Base-by-base conservation (phyloP, 2,329 filamentous ascomycete species). In the Cordyceps tenuipes region DNA sequence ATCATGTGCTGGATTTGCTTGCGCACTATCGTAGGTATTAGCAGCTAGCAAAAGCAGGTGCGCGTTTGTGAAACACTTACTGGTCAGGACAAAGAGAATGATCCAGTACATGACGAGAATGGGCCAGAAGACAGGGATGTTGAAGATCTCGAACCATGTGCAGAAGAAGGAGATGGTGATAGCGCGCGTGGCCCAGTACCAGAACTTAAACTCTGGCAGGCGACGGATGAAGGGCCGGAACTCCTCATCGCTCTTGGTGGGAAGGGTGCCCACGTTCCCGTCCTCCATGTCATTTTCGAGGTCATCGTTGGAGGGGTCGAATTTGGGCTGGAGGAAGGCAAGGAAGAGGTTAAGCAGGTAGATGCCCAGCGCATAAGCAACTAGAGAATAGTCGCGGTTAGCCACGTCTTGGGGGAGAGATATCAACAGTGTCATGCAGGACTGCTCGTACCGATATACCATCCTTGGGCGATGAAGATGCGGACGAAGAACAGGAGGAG, bases 1-100 rank as follows among this genome's bases (percentile, higher is more conserved):
- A 99, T 93, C 94, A 99, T 99, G 79, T 97, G 94, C 79, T 99
- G 94, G 68, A 99, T 99, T 79, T 99, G 94, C 81, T 94, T 90
- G 76, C 94, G 86, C 94, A 99, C 91, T 96, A 68, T 34, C n/a
- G 48, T 41, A 8, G 23, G 2, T 57, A 44, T 61, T 59, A 62
- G 64, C 54, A 61, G 23, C 31, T 36, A 8, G 9, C n/a, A 26
- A 12, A 21, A 7, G 59, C 39, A 55, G 36, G 46, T 36, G 19
- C 34, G 57, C 57, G 44, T 12, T 19, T 15, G 23, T 43, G 12
- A n/a, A 55, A 50, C 54, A 84, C 91, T 73, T 80, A 96, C 91
- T 99, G 60, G 94, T 99, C 75, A 99, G 78, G 69, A 91, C 83
- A 71, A 99, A 97, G 63, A 99, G 81, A 71, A 99, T 96, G 73